Percentiles rank a stretch among this genome's conserved stretches.
These are phyloP conservation scores for Leptographium galeiforme DNA, from an alignment of 2,329 filamentous ascomycete genomes.

Conservation along the genomic window DNA sequence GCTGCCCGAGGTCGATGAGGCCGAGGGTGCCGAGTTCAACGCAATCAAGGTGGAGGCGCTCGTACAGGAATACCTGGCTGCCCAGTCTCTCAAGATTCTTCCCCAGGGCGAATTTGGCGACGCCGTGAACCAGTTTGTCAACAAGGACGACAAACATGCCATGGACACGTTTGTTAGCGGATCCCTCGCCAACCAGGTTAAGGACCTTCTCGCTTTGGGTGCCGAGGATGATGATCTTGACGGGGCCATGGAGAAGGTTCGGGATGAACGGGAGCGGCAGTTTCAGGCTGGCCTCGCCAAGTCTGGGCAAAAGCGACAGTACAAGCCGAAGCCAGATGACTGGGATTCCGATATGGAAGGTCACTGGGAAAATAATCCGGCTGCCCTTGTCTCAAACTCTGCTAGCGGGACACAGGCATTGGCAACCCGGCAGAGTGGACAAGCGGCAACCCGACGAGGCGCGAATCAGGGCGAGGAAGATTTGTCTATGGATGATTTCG, in stretches of 20 bases:
- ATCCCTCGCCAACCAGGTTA: conserved; percentile 56
- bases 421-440: not conserved
- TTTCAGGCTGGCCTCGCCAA: conserved; percentile 51
- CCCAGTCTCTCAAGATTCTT: conserved; percentile 82
- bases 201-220: conserved; percentile 52
- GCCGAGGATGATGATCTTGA: conserved; percentile 63
- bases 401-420: not conserved
- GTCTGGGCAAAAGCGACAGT: conserved; percentile 30
- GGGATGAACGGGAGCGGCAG: conserved; percentile 54
- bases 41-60: conserved; percentile 78
- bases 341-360: conserved; percentile 92
- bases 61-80: conserved; percentile 73
- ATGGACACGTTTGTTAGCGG: conserved; percentile 72
- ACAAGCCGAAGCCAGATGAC: conserved; percentile 62
- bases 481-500: conserved; percentile 36
- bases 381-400: conserved; percentile 36
- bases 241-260: conserved; percentile 59
- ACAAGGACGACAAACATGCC: conserved; percentile 88
- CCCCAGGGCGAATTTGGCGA: conserved; percentile 89
- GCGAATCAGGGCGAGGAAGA: conserved; percentile 29
- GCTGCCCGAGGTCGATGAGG: conserved; percentile 49
- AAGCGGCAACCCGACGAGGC: conserved; percentile 11
- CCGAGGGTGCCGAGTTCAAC: conserved; percentile 50
- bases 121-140: conserved; percentile 82
- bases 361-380: conserved; percentile 68